Evolutionary conservation across 495 filamentous ascomycete genomes (phyloP).

Genomic region (Hyaloscypha finlandica): DNA sequence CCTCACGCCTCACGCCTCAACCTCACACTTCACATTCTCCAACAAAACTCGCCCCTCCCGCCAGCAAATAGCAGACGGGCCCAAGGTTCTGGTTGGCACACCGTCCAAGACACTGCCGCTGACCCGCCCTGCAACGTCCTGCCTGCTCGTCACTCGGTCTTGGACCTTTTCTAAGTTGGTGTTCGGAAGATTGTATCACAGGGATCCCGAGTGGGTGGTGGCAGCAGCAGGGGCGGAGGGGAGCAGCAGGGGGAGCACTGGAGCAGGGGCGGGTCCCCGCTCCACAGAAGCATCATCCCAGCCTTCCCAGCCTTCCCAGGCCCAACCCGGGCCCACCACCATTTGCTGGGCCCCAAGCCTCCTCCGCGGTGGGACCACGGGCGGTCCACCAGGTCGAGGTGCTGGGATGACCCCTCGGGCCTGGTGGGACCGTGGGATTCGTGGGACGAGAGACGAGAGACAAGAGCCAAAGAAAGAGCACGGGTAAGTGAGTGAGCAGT

Average conservation of each 20-base stretch:
- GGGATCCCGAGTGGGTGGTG: constrained; percentile 8
- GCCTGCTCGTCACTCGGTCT: background rate
- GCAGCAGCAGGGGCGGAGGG: background rate
- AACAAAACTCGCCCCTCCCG: background rate
- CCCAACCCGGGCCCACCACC: background rate
- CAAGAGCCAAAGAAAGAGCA: too few relatives aligned
- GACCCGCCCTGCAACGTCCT: background rate
- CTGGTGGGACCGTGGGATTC: too few relatives aligned
- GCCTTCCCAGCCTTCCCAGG: background rate
- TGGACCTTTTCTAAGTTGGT: background rate
- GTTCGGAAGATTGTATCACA: constrained; percentile 11
- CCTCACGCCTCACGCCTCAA: background rate
- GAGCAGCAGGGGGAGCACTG: background rate
- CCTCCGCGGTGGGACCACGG: background rate
- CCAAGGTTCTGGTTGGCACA: constrained; percentile 6
- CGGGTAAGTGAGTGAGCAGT: too few relatives aligned
- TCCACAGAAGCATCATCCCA: background rate
- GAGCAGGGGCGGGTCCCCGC: background rate
- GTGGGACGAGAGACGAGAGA: too few relatives aligned
- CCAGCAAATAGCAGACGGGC: background rate
- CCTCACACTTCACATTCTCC: background rate
- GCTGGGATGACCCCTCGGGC: background rate
- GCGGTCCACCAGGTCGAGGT: background rate
- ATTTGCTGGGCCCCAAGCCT: background rate
- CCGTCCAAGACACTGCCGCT: constrained; percentile 3